These are phyloP conservation scores for Steccherinum ochraceum DNA, from an alignment of 768 basidiomycete species.

Conservation along the genomic window DNA sequence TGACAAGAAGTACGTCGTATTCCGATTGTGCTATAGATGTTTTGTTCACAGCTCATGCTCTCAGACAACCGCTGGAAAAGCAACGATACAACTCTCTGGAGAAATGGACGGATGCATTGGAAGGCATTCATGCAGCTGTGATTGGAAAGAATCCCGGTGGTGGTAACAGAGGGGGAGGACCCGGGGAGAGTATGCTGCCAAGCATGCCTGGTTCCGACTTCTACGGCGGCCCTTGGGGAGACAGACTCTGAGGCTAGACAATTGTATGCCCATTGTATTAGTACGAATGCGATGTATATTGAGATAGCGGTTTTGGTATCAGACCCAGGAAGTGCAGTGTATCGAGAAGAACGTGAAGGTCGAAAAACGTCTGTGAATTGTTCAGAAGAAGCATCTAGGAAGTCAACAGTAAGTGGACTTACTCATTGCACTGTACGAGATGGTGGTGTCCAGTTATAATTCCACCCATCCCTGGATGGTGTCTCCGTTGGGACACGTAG, in stretches of 20 bases:
- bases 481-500: conserved; percentile 82
- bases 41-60: conserved; percentile 8
- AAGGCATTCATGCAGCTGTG: conserved; percentile 69
- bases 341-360: no score
- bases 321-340: no score
- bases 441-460: conserved; percentile 70
- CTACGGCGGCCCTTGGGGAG: not conserved
- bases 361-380: no score
- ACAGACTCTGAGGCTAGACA: not conserved
- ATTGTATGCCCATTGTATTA: not conserved
- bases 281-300: not conserved
- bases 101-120: conserved; percentile 79
- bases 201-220: not conserved
- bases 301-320: not conserved
- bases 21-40: not conserved
- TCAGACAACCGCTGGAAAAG: conserved; percentile 81
- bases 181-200: not conserved
- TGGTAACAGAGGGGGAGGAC: conserved; percentile 11
- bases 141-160: conserved; percentile 58
- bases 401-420: no score
- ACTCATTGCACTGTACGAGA: not conserved
- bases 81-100: conserved; percentile 76
- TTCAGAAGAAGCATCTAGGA: no score
- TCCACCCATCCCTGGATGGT: conserved; percentile 76
- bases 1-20: conserved; percentile 72